Evolutionary conservation across 2,329 filamentous ascomycete species (phyloP), one percentile per base, ranked within the genome.

Genomic region (Pestalotiopsis sp.): DNA sequence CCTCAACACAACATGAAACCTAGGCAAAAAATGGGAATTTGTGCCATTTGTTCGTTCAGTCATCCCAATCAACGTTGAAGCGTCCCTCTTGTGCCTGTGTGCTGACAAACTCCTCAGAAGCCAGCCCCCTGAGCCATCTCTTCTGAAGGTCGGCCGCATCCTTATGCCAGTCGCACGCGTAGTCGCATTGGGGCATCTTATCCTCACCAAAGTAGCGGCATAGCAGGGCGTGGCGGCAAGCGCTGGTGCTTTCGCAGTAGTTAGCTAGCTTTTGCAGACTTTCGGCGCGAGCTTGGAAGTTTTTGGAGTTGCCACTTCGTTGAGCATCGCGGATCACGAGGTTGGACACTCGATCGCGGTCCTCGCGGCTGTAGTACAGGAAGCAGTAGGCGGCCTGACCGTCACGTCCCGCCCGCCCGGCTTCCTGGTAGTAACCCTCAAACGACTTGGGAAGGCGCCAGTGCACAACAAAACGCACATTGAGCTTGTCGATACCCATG

Each of bases 401-500:
- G 74, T 98, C 95, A 56, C 95, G 89, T 0, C 95, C 95, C 5
- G 95, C 95, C 52, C 95, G 92, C 0, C 95, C 95, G 1, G 94
- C 95, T 85, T 98, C 95, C 81, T 98, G 95, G 75, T 98, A 97
- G 77, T 96, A 98, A 1, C 95, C 94, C 79, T 98, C 95, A 77
- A 98, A 97, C 3, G 92, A 96, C 77, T 97, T 97, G 11, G 95
- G 93, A 11, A 97, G 87, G 69, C 94, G 92, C 94, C 95, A 98
- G 80, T 98, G 95, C 1, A 96, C 90, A 1, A 98, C 95, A 75
- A 98, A 98, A 2, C 95, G 92, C 12, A 98, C 95, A 74, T 97
- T 92, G 66, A 96, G 90, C 80, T 98, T 98, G 80, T 98, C 95
- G 72, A 98, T 98, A 31, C 95, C 95, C 95, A 98, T 98, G 2